phyloP scores from a whole-genome alignment of 2,329 filamentous ascomycete species.

The Trichoderma semiorbis region DNA sequence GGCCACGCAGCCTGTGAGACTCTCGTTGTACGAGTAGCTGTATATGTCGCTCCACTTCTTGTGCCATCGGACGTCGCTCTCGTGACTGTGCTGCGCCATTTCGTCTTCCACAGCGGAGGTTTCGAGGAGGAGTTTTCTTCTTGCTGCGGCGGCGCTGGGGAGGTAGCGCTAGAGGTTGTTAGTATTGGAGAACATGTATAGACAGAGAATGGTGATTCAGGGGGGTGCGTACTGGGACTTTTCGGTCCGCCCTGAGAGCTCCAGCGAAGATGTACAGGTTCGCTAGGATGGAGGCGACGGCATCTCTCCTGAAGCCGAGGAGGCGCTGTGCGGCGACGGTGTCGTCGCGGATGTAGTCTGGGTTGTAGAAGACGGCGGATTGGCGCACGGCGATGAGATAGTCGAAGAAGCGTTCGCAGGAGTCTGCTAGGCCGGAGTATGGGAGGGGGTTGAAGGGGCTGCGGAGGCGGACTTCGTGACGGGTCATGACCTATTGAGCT shows the following conservation, averaged over 20 bases:
- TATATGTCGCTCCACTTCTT: conserved; percentile 57
- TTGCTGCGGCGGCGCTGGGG: conserved; percentile 51
- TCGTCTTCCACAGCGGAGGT: conserved; percentile 46
- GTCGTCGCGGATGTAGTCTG: conserved; percentile 49
- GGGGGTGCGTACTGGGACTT: conserved; percentile 43
- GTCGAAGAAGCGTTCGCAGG: conserved; percentile 57
- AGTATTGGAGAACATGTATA: background rate
- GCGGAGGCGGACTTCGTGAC: conserved; percentile 57
- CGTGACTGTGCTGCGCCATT: conserved; percentile 25
- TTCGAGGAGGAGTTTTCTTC: conserved; percentile 49
- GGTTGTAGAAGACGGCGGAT: conserved; percentile 55
- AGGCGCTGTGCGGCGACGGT: conserved; percentile 47
- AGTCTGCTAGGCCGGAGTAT: conserved; percentile 53
- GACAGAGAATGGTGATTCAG: background rate
- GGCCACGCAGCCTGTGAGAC: conserved; percentile 51
- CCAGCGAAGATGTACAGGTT: conserved; percentile 58
- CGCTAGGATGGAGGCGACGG: conserved; percentile 54
- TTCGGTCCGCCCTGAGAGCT: conserved; percentile 47
- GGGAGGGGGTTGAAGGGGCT: conserved; percentile 55
- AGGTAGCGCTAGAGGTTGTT: conserved; percentile 44
- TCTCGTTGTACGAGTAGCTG: conserved; percentile 52
- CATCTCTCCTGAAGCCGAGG: conserved; percentile 51
- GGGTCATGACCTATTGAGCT: conserved; percentile 44
- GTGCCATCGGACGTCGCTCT: conserved; percentile 30
- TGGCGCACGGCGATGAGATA: conserved; percentile 56